phyloP scores from a whole-genome alignment of 1,139 yeast species.

The Diutina ranongensis region DNA sequence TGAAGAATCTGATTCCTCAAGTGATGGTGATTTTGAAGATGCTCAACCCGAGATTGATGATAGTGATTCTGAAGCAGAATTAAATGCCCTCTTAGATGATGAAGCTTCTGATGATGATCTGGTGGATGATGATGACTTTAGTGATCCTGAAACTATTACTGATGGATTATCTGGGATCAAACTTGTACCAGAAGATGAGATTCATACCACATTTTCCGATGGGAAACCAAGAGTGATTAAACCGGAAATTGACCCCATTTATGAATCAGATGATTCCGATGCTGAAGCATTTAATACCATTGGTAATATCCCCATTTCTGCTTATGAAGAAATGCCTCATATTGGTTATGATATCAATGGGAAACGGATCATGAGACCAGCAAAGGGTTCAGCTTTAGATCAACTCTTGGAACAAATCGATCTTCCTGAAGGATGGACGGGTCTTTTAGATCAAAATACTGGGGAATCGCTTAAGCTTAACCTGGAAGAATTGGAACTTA shows the following conservation, averaged over 20 bases:
- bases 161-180: slow-evolving; percentile 34
- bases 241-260: slow-evolving; percentile 87
- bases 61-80: slow-evolving; percentile 32
- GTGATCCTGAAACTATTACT: slow-evolving; percentile 45
- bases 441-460: slow-evolving; percentile 80
- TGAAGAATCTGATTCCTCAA: neutral
- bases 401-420: slow-evolving; percentile 81
- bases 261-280: slow-evolving; percentile 90
- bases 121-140: slow-evolving; percentile 11
- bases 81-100: slow-evolving; percentile 24
- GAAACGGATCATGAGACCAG: slow-evolving; percentile 97
- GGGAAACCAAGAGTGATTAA: slow-evolving; percentile 65
- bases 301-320: slow-evolving; percentile 85
- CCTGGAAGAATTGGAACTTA: slow-evolving; percentile 83
- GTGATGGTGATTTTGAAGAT: slow-evolving; percentile 15
- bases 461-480: slow-evolving; percentile 81
- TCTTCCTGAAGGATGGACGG: slow-evolving; percentile 98
- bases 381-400: slow-evolving; percentile 90
- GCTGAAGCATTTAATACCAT: slow-evolving; percentile 77
- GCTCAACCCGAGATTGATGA: slow-evolving; percentile 37
- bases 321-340: slow-evolving; percentile 96
- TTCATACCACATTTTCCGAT: slow-evolving; percentile 57
- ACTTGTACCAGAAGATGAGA: slow-evolving; percentile 22
- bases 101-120: slow-evolving; percentile 46
- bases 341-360: slow-evolving; percentile 96